phyloP scores from a whole-genome alignment of 78 protist species.

The Creolimax fragrantissima region DNA sequence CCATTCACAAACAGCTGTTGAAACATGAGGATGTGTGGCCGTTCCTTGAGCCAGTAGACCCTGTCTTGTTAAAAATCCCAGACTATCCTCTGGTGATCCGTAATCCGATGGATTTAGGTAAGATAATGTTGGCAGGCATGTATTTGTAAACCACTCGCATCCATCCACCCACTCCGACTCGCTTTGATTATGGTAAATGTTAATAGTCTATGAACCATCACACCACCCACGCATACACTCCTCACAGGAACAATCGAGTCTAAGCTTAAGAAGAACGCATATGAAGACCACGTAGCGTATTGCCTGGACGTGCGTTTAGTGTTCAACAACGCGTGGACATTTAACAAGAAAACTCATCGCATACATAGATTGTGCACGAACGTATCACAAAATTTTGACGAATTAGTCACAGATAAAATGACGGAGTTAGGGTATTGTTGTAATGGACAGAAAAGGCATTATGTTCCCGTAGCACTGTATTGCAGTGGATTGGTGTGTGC shows the following conservation, averaged over 20 bases:
- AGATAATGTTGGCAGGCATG: too few relatives aligned
- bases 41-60: constrained; percentile 32
- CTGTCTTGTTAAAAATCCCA: neutral
- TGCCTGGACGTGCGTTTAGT: constrained; percentile 24
- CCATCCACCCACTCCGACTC: too few relatives aligned
- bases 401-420: neutral
- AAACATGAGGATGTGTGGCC: neutral
- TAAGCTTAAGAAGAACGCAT: neutral
- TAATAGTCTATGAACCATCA: too few relatives aligned
- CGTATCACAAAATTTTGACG: neutral
- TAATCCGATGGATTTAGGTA: constrained; percentile 57
- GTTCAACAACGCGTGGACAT: constrained; percentile 21
- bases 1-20: too few relatives aligned
- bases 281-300: neutral
- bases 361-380: neutral
- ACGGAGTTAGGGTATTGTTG: constrained; percentile 18
- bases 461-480: neutral
- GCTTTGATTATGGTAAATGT: too few relatives aligned
- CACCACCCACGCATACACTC: too few relatives aligned
- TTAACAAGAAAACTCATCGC: neutral
- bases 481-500: neutral
- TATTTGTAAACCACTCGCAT: too few relatives aligned
- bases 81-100: constrained; percentile 34
- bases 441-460: neutral
- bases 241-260: constrained; percentile 20